Conservation (phyloP, 306 rosid species). For the Rosa multiflora region DNA sequence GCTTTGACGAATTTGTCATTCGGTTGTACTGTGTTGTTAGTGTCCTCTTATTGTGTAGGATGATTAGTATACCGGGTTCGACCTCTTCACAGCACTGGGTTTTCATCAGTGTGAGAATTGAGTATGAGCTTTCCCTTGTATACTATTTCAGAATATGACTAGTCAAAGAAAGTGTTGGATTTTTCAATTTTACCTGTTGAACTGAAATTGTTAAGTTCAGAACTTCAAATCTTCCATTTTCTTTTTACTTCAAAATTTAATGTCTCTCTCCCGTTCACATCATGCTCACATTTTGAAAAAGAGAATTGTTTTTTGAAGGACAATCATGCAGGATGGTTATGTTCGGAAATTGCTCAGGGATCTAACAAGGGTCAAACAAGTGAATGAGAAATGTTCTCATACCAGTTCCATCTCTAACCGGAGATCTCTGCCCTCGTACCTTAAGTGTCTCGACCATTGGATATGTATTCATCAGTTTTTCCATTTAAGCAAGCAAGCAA, state of each 20-base stretch:
- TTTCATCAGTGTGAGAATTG: not conserved
- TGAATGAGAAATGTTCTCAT: not conserved
- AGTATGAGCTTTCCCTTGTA: conserved; percentile 10
- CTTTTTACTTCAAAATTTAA: not conserved
- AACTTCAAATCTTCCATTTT: not conserved
- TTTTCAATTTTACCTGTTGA: not conserved
- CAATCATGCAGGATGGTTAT: too few relatives aligned
- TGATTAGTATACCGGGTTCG: conserved; percentile 5
- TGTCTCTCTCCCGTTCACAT: not conserved
- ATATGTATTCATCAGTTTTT: too few relatives aligned
- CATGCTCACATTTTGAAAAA: not conserved
- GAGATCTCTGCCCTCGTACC: not conserved
- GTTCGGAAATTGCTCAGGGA: not conserved
- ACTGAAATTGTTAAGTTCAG: not conserved
- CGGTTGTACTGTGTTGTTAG: not conserved
- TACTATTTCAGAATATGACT: conserved; percentile 6
- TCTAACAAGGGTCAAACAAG: not conserved
- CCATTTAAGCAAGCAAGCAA: too few relatives aligned
- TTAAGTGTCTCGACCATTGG: not conserved
- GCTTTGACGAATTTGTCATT: conserved; percentile 21
- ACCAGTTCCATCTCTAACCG: too few relatives aligned
- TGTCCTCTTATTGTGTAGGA: not conserved
- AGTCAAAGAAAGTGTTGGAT: not conserved
- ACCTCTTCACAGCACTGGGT: conserved; percentile 5
- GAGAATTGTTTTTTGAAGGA: too few relatives aligned